A percentile compares a stretch with the other conserved stretches of the same genome.
These are phyloP conservation scores for Coemansia sp. DNA, from an alignment of 192 early-diverging fungal genomes.

Conservation along the genomic window DNA sequence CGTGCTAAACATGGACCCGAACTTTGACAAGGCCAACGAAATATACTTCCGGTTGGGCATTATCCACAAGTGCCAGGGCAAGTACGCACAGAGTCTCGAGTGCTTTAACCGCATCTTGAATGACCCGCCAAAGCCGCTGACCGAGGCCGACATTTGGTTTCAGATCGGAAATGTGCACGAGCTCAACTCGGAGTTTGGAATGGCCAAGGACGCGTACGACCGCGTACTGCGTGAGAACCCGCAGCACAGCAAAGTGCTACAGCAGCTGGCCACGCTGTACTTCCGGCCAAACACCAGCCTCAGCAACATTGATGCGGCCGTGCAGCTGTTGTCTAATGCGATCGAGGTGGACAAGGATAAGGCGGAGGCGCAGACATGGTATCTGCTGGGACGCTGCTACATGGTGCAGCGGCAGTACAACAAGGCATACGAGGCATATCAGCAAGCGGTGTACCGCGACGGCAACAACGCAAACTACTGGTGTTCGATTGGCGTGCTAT, in stretches of 20 bases:
- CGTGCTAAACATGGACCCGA: slow-evolving; percentile 92
- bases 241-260: slow-evolving; percentile 91
- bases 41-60: slow-evolving; percentile 97
- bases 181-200: slow-evolving; percentile 80
- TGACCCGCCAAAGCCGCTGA: slow-evolving; percentile 89
- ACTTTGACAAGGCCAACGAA: slow-evolving; percentile 96
- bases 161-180: slow-evolving; percentile 98
- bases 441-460: slow-evolving; percentile 94
- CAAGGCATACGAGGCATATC: slow-evolving; percentile 96
- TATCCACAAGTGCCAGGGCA: slow-evolving; percentile 81
- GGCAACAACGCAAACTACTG: slow-evolving; percentile 94
- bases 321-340: slow-evolving; percentile 77
- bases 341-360: slow-evolving; percentile 79
- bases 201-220: slow-evolving; percentile 91
- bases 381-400: slow-evolving; percentile 92
- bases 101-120: slow-evolving; percentile 89
- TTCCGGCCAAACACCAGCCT: slow-evolving; percentile 82
- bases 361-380: slow-evolving; percentile 91
- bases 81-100: slow-evolving; percentile 53
- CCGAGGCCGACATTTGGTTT: slow-evolving; percentile 96
- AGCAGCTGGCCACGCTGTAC: slow-evolving; percentile 97
- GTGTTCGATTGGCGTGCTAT: slow-evolving; percentile 98
- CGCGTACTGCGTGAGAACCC: slow-evolving; percentile 84
- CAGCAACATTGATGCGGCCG: slow-evolving; percentile 80
- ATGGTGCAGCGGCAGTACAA: slow-evolving; percentile 94